Evolutionary conservation across 1,139 yeast species (phyloP).

Genomic region (Kluyveromyces sp.): DNA sequence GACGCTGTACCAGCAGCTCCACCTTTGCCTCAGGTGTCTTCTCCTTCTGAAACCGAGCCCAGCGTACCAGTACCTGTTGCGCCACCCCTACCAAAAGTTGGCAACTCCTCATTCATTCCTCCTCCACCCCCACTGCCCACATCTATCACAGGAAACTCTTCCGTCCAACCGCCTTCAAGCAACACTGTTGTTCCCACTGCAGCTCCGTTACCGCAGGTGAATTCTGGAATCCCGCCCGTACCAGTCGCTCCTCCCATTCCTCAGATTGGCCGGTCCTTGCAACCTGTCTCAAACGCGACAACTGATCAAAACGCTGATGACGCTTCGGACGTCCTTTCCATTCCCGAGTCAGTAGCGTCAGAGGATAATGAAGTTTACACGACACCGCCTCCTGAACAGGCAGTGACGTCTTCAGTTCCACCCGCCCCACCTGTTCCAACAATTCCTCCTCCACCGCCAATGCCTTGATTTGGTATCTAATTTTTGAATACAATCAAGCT

Average conservation of each 20-base stretch:
- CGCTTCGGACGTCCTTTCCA: constrained; percentile 31
- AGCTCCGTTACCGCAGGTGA: constrained; percentile 19
- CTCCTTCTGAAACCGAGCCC: neutral
- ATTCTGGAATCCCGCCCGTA: constrained; percentile 28
- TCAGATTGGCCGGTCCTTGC: constrained; percentile 14
- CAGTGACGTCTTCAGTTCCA: neutral
- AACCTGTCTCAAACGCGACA: constrained; percentile 17
- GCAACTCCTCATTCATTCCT: constrained; percentile 31
- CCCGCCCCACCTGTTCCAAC: constrained; percentile 16
- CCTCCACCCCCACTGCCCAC: constrained; percentile 29
- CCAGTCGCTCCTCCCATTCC: constrained; percentile 31
- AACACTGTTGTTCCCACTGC: constrained; percentile 27
- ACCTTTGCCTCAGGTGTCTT: constrained; percentile 30
- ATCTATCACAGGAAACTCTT: neutral
- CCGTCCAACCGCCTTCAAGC: constrained; percentile 3
- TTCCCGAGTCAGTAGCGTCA: constrained; percentile 34
- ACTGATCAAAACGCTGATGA: constrained; percentile 14
- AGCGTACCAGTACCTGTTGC: neutral
- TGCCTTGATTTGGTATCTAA: constrained; percentile 22
- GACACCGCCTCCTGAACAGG: neutral
- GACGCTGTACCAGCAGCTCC: constrained; percentile 48
- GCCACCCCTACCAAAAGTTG: constrained; percentile 5
- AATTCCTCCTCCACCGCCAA: constrained; percentile 32
- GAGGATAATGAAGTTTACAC: constrained; percentile 18
- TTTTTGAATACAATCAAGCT: neutral